These are phyloP conservation scores for Fusarium newnesense DNA, from an alignment of 2,329 filamentous ascomycete genomes.

Conservation along the genomic window DNA sequence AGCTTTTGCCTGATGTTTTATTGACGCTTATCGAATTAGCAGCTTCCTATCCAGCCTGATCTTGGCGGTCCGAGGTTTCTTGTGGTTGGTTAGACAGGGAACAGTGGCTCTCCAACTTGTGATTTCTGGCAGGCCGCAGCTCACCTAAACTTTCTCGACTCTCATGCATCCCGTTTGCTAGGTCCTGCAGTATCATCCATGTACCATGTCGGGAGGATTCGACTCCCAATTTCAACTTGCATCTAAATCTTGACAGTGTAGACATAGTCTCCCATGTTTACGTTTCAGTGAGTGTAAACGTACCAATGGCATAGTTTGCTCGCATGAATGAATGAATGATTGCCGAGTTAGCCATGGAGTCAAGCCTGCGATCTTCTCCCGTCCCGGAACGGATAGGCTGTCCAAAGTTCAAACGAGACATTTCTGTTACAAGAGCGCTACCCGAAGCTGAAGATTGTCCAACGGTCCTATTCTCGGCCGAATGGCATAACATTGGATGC, in stretches of 20 bases:
- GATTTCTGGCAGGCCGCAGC: conserved; percentile 11
- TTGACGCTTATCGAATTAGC: conserved; percentile 37
- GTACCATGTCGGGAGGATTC: conserved; percentile 23
- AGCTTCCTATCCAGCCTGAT: conserved; percentile 23
- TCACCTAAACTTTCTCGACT: not conserved
- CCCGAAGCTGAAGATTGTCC: conserved; percentile 23
- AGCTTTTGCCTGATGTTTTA: conserved; percentile 38
- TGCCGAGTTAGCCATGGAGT: conserved; percentile 21
- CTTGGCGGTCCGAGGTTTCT: conserved; percentile 20
- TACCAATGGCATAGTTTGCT: conserved; percentile 17
- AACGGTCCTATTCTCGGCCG: conserved; percentile 40
- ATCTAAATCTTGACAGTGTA: conserved; percentile 8
- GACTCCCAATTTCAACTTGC: conserved; percentile 15
- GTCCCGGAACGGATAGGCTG: not conserved
- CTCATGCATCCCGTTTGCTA: not conserved
- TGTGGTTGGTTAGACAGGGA: conserved; percentile 29
- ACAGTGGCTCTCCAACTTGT: conserved; percentile 21
- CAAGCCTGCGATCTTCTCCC: conserved; percentile 4
- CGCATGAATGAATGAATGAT: conserved; percentile 22
- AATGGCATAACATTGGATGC: conserved; percentile 6
- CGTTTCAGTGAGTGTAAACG: not conserved
- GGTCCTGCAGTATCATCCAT: conserved; percentile 7
- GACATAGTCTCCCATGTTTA: conserved; percentile 11
- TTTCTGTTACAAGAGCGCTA: conserved; percentile 13
- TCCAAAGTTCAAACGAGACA: conserved; percentile 6